These are phyloP conservation scores for Fusarium sp. DNA, from an alignment of 2,329 filamentous ascomycete genomes.

Conservation along the genomic window DNA sequence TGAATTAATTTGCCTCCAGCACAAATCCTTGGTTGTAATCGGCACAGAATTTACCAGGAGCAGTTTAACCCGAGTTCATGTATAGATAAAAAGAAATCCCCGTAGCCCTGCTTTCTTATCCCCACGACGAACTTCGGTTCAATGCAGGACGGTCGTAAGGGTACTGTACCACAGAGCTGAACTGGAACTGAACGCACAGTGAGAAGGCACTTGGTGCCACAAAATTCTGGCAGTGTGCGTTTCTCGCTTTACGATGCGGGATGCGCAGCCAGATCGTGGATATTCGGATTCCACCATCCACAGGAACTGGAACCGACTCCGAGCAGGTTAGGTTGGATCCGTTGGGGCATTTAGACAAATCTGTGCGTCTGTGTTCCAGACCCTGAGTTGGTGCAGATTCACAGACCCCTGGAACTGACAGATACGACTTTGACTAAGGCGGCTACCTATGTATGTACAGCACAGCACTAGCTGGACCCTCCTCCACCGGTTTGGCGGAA, in stretches of 20 bases:
- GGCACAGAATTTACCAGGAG: conserved; percentile 10
- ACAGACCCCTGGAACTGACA: conserved; percentile 10
- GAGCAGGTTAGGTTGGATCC: background rate
- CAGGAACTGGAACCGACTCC: background rate
- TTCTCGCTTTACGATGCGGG: background rate
- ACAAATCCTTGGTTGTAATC: conserved; percentile 11
- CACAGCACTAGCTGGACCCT: background rate
- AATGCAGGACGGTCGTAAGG: background rate
- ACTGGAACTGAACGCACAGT: background rate
- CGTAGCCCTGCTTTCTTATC: conserved; percentile 21
- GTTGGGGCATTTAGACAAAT: background rate
- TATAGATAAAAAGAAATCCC: conserved; percentile 26
- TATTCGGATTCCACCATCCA: background rate
- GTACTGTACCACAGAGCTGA: background rate
- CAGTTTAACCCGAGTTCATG: conserved; percentile 13
- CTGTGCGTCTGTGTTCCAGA: conserved; percentile 4
- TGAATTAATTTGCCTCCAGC: background rate
- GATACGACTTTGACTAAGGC: conserved; percentile 2
- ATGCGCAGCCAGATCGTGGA: background rate
- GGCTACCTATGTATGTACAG: background rate
- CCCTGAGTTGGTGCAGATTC: background rate
- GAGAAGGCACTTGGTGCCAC: background rate
- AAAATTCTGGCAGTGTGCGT: background rate
- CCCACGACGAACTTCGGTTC: background rate
- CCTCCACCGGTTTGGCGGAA: conserved; percentile 28